Evolutionary conservation across 2,329 filamentous ascomycete genomes (phyloP), one percentile per base, ranked within the genome.

Genomic region (Elsinoe batatas): DNA sequence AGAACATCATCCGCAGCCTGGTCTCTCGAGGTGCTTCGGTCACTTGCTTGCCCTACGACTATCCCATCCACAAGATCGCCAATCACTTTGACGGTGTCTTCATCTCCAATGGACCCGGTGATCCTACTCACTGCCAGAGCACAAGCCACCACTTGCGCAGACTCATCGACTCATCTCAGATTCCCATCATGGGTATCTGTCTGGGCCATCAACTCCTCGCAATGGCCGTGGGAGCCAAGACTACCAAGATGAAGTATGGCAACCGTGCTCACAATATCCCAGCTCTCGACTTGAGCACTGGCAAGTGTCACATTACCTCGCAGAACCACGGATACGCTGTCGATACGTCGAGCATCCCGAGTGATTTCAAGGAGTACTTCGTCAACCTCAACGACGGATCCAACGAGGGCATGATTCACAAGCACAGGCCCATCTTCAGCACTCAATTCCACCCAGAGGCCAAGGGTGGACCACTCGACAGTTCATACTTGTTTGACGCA

Each of bases 261-360:
- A 98, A 98, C 81, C 87, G 93, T 64, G 93, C 91, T 15, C 93
- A 97, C 79, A 98, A 98, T 79, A 97, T 97, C 65, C 93, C 93
- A 7, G 90, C 91, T 58, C 78, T 97, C 57, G 91, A 97, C 70
- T 78, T 96, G 70, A 95, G 88, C 59, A 97, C 91, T 36, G 91
- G 93, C 57, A 89, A 91, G 72, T 97, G 93, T 82, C 91, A 97
- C 78, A 97, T 97, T 72, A 97, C 91, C 58, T 91, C 85, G 71
- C 93, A 98, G 79, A 97, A 97, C 77, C 93, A 97, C 75, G 93
- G 93, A 60, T 98, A 97, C 67, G 93, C 91, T 42, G 88, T 98
- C 58, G 91, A 97, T 67, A 81, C 87, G 5, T 79, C 80, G 58
- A 95, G 89, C 10, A 78, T 98, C 38, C 82, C 88, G 55, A 77